phyloP scores from a whole-genome alignment of 257 asterid genomes.

The Solanum tarapatanum region DNA sequence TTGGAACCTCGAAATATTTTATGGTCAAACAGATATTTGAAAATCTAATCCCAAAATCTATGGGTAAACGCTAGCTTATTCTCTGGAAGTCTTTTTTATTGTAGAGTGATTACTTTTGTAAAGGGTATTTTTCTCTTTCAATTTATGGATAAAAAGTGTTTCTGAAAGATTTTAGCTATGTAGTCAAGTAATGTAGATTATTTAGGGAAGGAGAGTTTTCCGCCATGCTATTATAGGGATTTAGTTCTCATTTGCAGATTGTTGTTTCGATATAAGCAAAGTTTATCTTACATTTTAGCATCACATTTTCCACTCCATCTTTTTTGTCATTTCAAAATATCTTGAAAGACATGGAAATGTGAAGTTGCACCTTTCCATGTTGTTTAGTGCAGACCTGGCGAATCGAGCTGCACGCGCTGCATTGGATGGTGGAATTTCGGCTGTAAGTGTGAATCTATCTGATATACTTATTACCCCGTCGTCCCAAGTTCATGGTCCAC shows the following conservation, averaged over 20 bases:
- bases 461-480: neutral
- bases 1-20: too few relatives aligned
- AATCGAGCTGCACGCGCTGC: slow-evolving; percentile 83
- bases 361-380: neutral
- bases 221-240: neutral
- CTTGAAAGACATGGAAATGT: neutral
- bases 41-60: too few relatives aligned
- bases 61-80: too few relatives aligned
- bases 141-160: neutral
- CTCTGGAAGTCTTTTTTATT: too few relatives aligned
- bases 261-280: neutral
- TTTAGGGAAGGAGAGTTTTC: neutral
- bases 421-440: slow-evolving; percentile 52
- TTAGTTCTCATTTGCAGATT: neutral
- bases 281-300: neutral
- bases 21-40: neutral
- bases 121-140: too few relatives aligned
- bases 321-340: too few relatives aligned
- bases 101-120: too few relatives aligned
- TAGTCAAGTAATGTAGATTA: neutral
- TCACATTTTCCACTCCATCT: neutral
- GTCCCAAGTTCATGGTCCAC: neutral
- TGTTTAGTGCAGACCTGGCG: slow-evolving; percentile 66
- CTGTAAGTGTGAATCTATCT: slow-evolving; percentile 31
- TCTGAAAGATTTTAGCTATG: neutral